A percentile compares a stretch with the other conserved stretches of the same genome.
phyloP scores from a whole-genome alignment of 1,139 yeast genomes.

The Blastobotrys raffinosifermentans region DNA sequence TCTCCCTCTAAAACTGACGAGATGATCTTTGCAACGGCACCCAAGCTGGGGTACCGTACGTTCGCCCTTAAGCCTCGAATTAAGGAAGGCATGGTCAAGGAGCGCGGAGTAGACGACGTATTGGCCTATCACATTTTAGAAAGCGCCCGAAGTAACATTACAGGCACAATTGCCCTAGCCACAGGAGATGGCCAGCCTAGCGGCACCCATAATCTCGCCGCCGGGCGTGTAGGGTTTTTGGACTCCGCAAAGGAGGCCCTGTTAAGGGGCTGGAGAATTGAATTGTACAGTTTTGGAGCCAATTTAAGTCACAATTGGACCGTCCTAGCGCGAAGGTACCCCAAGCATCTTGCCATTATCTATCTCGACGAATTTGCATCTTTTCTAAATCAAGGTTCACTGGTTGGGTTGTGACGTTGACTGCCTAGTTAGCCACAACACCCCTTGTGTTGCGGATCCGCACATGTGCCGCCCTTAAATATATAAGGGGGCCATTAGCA shows the following conservation, averaged over 20 bases:
- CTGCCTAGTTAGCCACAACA: too few relatives aligned
- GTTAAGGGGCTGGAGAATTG: constrained; percentile 20
- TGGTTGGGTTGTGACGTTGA: too few relatives aligned
- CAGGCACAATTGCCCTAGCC: constrained; percentile 20
- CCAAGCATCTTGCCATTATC: constrained; percentile 12
- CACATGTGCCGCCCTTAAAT: too few relatives aligned
- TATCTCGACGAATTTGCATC: constrained; percentile 23
- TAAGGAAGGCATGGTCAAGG: constrained; percentile 9
- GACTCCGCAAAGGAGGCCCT: constrained; percentile 16
- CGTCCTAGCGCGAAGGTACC: constrained; percentile 7
- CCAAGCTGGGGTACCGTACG: constrained; percentile 4
- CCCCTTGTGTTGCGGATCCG: too few relatives aligned
- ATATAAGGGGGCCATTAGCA: too few relatives aligned
- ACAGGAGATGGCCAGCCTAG: constrained; percentile 26
- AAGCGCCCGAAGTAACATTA: constrained; percentile 3
- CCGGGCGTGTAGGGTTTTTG: constrained; percentile 20
- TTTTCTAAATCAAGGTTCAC: too few relatives aligned
- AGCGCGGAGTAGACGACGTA: constrained; percentile 22
- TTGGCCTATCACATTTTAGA: constrained; percentile 14
- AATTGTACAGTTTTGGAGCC: constrained; percentile 20
- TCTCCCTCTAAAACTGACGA: constrained; percentile 1
- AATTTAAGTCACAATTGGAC: constrained; percentile 19
- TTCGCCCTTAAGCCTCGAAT: constrained; percentile 1
- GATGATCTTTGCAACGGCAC: constrained; percentile 3
- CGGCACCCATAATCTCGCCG: constrained; percentile 7